phyloP scores from a whole-genome alignment of 2,329 filamentous ascomycete species.

The Talaromyces sp. region DNA sequence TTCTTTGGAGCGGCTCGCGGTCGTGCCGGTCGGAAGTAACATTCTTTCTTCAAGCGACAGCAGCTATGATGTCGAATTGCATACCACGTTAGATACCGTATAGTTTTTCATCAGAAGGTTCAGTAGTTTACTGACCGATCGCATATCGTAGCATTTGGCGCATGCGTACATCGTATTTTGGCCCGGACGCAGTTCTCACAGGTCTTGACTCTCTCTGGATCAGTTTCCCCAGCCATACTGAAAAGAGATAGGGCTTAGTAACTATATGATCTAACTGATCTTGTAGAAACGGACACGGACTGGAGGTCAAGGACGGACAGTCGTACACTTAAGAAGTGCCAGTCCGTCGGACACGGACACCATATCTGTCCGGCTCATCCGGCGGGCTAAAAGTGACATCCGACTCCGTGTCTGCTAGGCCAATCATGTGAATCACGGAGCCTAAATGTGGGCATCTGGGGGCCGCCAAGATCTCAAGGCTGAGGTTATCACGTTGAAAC shows the following conservation, averaged over 20 bases:
- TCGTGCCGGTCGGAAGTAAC: conserved; percentile 13
- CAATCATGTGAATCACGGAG: neutral
- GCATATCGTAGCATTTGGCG: conserved; percentile 5
- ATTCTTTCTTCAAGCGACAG: conserved; percentile 15
- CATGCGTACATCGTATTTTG: conserved; percentile 15
- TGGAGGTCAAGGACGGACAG: neutral
- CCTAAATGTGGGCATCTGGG: neutral
- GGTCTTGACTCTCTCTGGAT: conserved; percentile 9
- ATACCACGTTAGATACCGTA: neutral
- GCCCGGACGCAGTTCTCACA: conserved; percentile 17
- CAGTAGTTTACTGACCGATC: conserved; percentile 9
- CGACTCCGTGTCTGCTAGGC: neutral
- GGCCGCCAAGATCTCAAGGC: no score
- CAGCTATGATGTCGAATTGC: conserved; percentile 2
- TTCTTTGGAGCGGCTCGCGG: conserved; percentile 9
- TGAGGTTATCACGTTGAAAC: neutral
- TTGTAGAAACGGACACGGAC: conserved; percentile 3
- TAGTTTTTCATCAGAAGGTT: neutral
- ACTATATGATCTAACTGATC: neutral
- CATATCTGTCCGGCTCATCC: neutral
- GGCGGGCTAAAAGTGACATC: conserved; percentile 5
- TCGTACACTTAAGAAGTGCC: neutral
- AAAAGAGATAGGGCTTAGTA: neutral
- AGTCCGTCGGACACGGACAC: conserved; percentile 11
- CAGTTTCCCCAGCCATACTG: conserved; percentile 1